Conservation (phyloP, 139 green algal species). For the Coelastrella sp. region DNA sequence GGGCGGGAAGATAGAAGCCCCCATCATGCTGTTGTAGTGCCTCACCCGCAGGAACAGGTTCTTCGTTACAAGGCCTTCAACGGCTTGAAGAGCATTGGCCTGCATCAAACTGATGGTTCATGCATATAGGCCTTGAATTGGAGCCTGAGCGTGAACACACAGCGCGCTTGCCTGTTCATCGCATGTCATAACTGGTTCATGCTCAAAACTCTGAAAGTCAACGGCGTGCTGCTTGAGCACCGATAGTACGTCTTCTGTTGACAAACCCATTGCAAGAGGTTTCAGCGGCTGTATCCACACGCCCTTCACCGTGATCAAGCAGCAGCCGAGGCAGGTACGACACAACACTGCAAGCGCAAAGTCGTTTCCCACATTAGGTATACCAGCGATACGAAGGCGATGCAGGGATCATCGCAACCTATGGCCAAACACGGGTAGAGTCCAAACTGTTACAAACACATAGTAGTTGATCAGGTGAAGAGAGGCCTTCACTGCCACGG, state of each 20-base stretch:
- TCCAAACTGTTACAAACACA: too few relatives aligned
- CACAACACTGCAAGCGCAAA: too few relatives aligned
- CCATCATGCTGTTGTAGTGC: neutral
- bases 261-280: constrained; percentile 10
- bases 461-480: too few relatives aligned
- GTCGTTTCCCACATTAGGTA: too few relatives aligned
- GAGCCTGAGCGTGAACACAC: too few relatives aligned
- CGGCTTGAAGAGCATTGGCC: constrained; percentile 11
- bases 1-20: too few relatives aligned
- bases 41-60: constrained; percentile 69
- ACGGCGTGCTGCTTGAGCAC: constrained; percentile 38
- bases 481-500: too few relatives aligned
- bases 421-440: too few relatives aligned
- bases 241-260: constrained; percentile 11
- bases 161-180: constrained; percentile 32
- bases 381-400: too few relatives aligned
- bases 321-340: too few relatives aligned
- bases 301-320: neutral
- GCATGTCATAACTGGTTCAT: constrained; percentile 40
- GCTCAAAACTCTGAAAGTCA: constrained; percentile 20
- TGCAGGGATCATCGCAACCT: too few relatives aligned
- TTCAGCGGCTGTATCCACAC: neutral
- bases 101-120: neutral
- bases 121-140: neutral
- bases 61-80: constrained; percentile 55